These are phyloP conservation scores for Primulina tabacum DNA, from an alignment of 257 asterid species.

Conservation along the genomic window DNA sequence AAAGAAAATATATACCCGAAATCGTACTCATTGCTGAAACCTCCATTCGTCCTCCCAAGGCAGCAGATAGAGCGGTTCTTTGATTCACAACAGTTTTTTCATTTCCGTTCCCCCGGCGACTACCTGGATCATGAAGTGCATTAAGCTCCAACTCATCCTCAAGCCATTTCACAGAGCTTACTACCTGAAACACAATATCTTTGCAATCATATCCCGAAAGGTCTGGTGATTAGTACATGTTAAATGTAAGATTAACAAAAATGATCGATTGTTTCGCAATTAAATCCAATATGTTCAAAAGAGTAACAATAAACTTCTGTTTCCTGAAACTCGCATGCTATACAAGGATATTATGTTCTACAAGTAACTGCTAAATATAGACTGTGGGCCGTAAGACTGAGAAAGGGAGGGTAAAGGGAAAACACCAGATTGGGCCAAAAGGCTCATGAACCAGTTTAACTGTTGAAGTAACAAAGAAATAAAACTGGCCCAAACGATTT, in stretches of 20 bases:
- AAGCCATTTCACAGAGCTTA: constrained; percentile 99
- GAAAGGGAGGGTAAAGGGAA: background rate
- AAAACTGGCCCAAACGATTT: constrained; percentile 1
- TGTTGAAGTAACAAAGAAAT: background rate
- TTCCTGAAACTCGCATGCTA: background rate
- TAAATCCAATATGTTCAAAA: background rate
- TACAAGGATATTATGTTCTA: background rate
- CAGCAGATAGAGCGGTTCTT: constrained; percentile 94
- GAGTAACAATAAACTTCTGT: background rate
- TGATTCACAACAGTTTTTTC: constrained; percentile 94
- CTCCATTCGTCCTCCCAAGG: constrained; percentile 93
- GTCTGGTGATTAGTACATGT: background rate
- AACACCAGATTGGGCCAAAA: background rate
- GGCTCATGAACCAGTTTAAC: background rate
- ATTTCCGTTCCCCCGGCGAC: constrained; percentile 86
- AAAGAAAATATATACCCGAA: constrained; percentile 53
- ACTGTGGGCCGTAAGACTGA: background rate
- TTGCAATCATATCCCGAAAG: constrained; percentile 21
- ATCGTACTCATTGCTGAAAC: constrained; percentile 85
- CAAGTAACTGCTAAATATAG: background rate
- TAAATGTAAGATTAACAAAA: background rate
- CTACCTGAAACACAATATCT: constrained; percentile 56
- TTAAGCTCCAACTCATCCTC: constrained; percentile 99
- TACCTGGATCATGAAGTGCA: constrained; percentile 98
- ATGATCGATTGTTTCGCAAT: background rate